Evolutionary conservation across 331 rosid genomes (phyloP).

Genomic region (Spiraea crenata): DNA sequence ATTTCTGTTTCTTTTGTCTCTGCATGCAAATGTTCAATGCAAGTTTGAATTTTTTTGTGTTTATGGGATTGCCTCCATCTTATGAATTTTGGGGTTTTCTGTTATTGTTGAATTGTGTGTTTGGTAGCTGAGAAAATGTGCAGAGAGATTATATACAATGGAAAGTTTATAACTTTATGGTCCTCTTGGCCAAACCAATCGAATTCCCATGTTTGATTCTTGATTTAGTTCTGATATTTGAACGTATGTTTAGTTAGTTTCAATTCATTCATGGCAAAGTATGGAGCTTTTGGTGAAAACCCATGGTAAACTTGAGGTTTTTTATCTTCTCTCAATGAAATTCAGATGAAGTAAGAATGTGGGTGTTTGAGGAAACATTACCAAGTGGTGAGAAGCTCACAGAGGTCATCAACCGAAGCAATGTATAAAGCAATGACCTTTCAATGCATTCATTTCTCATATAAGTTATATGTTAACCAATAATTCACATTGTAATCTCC

Average conservation of each 20-base stretch:
- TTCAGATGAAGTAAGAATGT: conserved; percentile 90
- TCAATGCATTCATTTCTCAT: background rate
- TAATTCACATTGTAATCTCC: conserved; percentile 6
- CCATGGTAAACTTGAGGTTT: conserved; percentile 12
- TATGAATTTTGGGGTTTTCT: background rate
- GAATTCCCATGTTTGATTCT: background rate
- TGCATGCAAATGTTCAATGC: conserved; percentile 14
- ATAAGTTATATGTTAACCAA: conserved; percentile 3
- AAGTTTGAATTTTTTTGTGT: too few relatives aligned
- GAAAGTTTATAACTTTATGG: too few relatives aligned
- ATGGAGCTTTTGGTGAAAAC: background rate
- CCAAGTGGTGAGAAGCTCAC: conserved; percentile 78
- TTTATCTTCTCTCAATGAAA: conserved; percentile 8
- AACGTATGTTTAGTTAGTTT: background rate
- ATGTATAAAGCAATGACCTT: conserved; percentile 46
- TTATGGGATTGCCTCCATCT: background rate
- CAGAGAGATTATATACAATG: background rate
- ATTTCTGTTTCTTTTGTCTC: background rate
- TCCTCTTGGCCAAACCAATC: background rate
- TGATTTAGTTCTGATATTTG: background rate
- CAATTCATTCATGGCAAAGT: too few relatives aligned
- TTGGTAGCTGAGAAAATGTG: conserved; percentile 3
- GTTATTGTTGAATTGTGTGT: background rate
- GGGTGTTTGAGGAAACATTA: conserved; percentile 83
- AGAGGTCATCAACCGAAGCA: conserved; percentile 69